Percentiles rank a stretch among this genome's conserved stretches.
Conservation (phyloP, 164 flowering plant species). For the Umbilicus rupestris region DNA sequence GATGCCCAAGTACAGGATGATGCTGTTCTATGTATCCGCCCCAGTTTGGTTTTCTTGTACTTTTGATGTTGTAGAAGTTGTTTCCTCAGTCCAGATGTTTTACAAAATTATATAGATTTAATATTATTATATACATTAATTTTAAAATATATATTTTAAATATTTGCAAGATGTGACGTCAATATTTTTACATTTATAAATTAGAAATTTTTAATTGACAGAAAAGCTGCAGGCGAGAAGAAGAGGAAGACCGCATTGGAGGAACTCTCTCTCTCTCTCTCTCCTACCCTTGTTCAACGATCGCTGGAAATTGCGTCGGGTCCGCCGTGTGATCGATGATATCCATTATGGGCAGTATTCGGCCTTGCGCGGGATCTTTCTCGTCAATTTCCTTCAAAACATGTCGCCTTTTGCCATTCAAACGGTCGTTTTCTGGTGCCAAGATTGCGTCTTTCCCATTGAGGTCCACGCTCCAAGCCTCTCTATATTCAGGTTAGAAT, state of each 20-base stretch:
- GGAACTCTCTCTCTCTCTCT: not conserved
- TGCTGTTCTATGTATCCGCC: not conserved
- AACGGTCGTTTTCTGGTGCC: not conserved
- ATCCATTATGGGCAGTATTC: slow-evolving; percentile 3
- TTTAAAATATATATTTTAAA: too few relatives aligned
- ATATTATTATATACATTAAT: too few relatives aligned
- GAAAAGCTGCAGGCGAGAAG: too few relatives aligned
- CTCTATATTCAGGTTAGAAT: slow-evolving; percentile 6
- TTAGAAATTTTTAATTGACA: too few relatives aligned
- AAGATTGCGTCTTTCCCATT: not conserved
- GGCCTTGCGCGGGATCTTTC: slow-evolving; percentile 3
- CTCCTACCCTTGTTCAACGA: not conserved
- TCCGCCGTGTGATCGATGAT: not conserved
- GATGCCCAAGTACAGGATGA: not conserved
- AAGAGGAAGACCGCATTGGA: too few relatives aligned
- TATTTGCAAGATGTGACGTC: too few relatives aligned
- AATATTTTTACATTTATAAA: too few relatives aligned
- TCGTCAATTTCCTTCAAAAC: not conserved
- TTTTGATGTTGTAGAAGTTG: not conserved
- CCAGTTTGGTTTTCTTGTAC: not conserved
- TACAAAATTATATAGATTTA: too few relatives aligned
- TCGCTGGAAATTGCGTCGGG: not conserved
- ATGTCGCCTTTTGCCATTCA: slow-evolving; percentile 3
- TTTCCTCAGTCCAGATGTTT: not conserved
- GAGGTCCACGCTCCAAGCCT: slow-evolving; percentile 3